These are phyloP conservation scores for Kalmusia sp. DNA, from an alignment of 2,329 filamentous ascomycete species.

Conservation along the genomic window DNA sequence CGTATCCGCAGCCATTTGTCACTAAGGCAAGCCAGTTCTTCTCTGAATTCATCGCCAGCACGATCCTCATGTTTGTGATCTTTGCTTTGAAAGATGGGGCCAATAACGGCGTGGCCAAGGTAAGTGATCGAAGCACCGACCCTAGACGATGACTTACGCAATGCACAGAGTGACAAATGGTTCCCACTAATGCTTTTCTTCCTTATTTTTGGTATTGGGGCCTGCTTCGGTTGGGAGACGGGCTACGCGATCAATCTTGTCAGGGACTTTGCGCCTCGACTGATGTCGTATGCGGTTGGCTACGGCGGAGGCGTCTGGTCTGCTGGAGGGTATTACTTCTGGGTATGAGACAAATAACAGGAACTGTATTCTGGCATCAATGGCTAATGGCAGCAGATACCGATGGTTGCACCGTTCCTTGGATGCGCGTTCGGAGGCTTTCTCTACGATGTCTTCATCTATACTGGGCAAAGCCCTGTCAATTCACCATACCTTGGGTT, in stretches of 20 bases:
- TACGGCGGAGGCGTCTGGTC: slow-evolving; percentile 73
- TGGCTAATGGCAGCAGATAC: slow-evolving; percentile 59
- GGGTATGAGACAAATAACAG: slow-evolving; percentile 54
- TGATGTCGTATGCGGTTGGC: slow-evolving; percentile 71
- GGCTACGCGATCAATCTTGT: slow-evolving; percentile 79
- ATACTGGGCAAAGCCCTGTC: slow-evolving; percentile 72
- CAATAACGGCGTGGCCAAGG: slow-evolving; percentile 47
- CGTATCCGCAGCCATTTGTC: slow-evolving; percentile 73
- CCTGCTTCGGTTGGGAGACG: slow-evolving; percentile 78
- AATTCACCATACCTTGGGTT: slow-evolving; percentile 72
- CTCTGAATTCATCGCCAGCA: slow-evolving; percentile 72
- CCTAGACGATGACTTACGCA: slow-evolving; percentile 6
- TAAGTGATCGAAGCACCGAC: slow-evolving; percentile 2
- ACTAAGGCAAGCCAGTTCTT: slow-evolving; percentile 73
- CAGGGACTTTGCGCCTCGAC: slow-evolving; percentile 73
- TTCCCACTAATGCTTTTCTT: slow-evolving; percentile 70
- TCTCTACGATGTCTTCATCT: slow-evolving; percentile 57
- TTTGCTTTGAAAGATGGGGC: slow-evolving; percentile 69
- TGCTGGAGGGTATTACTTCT: slow-evolving; percentile 75
- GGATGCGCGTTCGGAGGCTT: slow-evolving; percentile 52
- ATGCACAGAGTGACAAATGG: slow-evolving; percentile 39
- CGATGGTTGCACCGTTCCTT: slow-evolving; percentile 74
- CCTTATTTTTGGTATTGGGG: slow-evolving; percentile 75
- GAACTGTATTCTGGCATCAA: not conserved
- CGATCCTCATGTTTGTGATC: slow-evolving; percentile 74